Base-by-base conservation (phyloP, 1,139 yeast species). In the Torulaspora globosa region DNA sequence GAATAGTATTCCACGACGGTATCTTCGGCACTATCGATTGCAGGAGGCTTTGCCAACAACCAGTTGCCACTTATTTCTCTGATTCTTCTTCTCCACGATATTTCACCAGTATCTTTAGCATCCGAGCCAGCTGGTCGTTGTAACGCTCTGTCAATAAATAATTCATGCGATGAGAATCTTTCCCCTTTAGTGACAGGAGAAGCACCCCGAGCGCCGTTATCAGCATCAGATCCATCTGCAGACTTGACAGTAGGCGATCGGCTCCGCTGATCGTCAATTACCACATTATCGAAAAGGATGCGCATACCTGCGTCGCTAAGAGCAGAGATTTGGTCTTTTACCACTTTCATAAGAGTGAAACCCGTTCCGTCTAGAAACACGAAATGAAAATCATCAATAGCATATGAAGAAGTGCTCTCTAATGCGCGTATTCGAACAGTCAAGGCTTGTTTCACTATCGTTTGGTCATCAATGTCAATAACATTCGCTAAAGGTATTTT, bases 401-500 rank as follows among this genome's bases (percentile, higher is more conserved):
- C 82, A 60, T 63, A 76, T 2, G 77, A 68, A 14, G 71, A 76
- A 11, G 72, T 68, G 37, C 73, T 72, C 54, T 80, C 82, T 44
- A 78, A 63, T 0, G 77, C 80, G 44, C 75, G 66, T 16, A 75
- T 50, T 45, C 71, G 69, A 32, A 76, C 55, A 3, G 79, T 74
- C 30, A 68, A 72, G 3, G 82, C 77, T 21, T 65, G 62, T 10
- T 79, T 80, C 44, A 78, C 67, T 10, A 79, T 72, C 12, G 72
- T 58, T 26, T 74, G 73, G 53, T 77, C 70, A 53, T 80, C 86
- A 29, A 79, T 63, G 53, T 82, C 87, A 11, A 80, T 59, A n/a
- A 90, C 70, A 56, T 82, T 82, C 34, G 73, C 76, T 21, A 85
- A 63, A 0, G 97, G 97, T 7, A 90, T 78, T 56, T 84, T 84